Base-by-base conservation (phyloP, 2,329 filamentous ascomycete species). In the Aspergillus jensenii region DNA sequence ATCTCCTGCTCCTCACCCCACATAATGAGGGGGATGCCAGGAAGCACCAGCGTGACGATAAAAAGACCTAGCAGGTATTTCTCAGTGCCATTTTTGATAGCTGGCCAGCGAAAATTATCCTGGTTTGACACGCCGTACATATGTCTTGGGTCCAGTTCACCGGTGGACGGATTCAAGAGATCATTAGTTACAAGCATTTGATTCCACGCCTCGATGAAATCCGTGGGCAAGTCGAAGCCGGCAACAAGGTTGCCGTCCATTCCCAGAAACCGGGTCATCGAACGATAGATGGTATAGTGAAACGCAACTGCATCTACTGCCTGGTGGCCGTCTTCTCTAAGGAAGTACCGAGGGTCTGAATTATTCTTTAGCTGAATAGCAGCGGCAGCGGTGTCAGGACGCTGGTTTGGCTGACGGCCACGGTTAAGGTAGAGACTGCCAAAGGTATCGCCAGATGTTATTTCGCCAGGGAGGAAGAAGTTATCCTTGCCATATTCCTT, bases 1-100 rank as follows among this genome's bases (percentile, higher is more conserved):
- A 85, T 85, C 0, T 81, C 82, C 70, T 89, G 86, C 66, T 89
- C 86, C 66, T 89, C 86, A 17, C 86, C 86, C 82, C 84, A 89
- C 15, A 83, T 78, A 15, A 87, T 71, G 27, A 86, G 68, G 0
- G 86, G 83, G 27, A 87, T 84, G 15, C 85, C 85, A 1, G 85
- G 85, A 68, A 87, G 77, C 46, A 85, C 74, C 49, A 87, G 67
- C 0, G 84, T 85, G 1, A 82, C 84, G 45, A 88, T 78, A 63
- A 85, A 87, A 14, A 82, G 75, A 5, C 79, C 85, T 5, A 87
- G 71, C 6, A 87, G 72, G 67, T 84, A 81, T 46, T 82, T 78
- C 64, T 86, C 77, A 0, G 82, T 82, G 3, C 85, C 85, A 56
- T 84, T 79, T 39, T 76, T 74, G 21, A 87, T 75, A 9, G 83